Evolutionary conservation across 1,139 yeast species (phyloP), one percentile per base, ranked within the genome.

Genomic region (Eremothecium gossypii): DNA sequence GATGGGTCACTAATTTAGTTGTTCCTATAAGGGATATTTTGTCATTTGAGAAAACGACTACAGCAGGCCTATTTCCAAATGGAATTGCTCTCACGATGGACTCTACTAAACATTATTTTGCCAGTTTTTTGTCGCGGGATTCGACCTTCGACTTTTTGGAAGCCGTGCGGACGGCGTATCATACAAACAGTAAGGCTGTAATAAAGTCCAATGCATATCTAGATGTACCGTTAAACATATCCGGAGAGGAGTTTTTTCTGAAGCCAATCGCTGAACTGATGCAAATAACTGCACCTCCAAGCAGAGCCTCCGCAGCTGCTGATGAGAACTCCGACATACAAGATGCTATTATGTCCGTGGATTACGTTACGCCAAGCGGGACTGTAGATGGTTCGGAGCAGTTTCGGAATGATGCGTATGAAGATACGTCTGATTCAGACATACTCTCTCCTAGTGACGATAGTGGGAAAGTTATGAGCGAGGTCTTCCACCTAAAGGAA

Each of bases 31-130:
- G 73, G 39, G 95, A 87, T 45, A 77, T 91, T 35, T 69, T 76
- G 3, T 70, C 75, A 23, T 73, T 91, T 52, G 96, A 87, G 53
- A 84, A 85, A 63, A 79, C 78, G 49, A 72, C 78, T 35, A 86
- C 96, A 0, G 96, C 87, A 1, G 95, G 95, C 0, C 67, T 91
- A 28, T 86, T 91, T 57, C 96, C 96, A 11, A 89, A 89, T 60
- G 97, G 95, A 1, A 83, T 89, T 12, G 69, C 75, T 9, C 69
- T 87, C n/a, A 81, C 79, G 48, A 82, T 95, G 1, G 69, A 66
- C 8, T 52, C 65, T 37, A 74, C 78, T 1, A 76, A 75, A 48
- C 85, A 87, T 54, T 73, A 73, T 3, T 89, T 91, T 69, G 96
- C 96, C 12, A 84, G 95, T 47, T 86, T 91, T 56, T 69, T 86